Evolutionary conservation across 352 stramenopile species (phyloP), one percentile per base, ranked within the genome.

Genomic region (Globisporangium megalacanthum): DNA sequence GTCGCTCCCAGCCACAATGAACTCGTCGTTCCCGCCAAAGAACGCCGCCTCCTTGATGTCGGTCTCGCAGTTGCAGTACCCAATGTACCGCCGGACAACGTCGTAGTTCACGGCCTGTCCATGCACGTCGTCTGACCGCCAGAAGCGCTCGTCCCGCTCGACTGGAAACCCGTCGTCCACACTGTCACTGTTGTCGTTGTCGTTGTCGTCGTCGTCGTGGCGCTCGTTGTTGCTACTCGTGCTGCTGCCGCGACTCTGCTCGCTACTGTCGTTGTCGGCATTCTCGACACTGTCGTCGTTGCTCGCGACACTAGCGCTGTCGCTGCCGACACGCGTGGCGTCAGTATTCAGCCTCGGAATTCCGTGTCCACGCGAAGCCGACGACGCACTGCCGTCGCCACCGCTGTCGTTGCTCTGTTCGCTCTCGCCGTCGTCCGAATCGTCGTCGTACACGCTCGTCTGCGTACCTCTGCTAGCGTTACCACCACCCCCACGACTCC

Each of bases 31-130:
- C n/a, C 72, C 72, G 0, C 88, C 88, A 42, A 97, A 91, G 55
- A 96, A 97, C 0, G 70, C 70, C 0, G 86, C 86, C 62, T 97
- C 86, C 62, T 97, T 97, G 62, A 97, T 96, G 39, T 95, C 88
- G 0, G 88, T 97, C 66, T 94, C 77, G 19, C 88, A 66, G 59
- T 96, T 96, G 69, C 83, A 90, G 53, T 92, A 92, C 6, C 88
- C 88, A 36, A 94, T 83, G 47, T 92, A 95, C 0, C 88, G 83
- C 35, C 75, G 70, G 14, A 86, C 66, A 14, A 83, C 71, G 39
- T 90, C 75, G 29, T 73, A 86, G 60, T 86, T 89, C 7, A 93
- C 78, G 0, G 47, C 36, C 2, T 68, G 61, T 0, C 66, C 76
- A 15, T 75, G 69, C 20, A 81, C 49, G 7, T 61, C 45, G 7